Percentiles rank a stretch among this genome's conserved stretches.
These are phyloP conservation scores for Botryotinia convoluta DNA, from an alignment of 2,329 filamentous ascomycete species.

Conservation along the genomic window DNA sequence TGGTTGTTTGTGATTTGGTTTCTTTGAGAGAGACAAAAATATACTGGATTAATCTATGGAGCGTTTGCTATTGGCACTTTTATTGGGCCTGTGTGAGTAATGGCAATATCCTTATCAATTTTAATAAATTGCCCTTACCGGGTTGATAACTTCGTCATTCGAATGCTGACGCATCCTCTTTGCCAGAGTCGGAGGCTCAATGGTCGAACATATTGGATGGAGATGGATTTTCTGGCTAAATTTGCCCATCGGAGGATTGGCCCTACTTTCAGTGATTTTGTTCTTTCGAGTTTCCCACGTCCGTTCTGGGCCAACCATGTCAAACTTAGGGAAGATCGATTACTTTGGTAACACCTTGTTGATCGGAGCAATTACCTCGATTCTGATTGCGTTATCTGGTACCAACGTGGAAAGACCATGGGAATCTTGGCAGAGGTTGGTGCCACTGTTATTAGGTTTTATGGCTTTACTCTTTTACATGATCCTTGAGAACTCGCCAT, in stretches of 20 bases:
- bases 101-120: neutral
- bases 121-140: accelerated
- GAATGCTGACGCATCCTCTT: neutral
- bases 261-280: constrained; percentile 7
- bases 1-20: neutral
- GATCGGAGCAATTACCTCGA: constrained; percentile 41
- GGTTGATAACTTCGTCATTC: neutral
- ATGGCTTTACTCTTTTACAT: constrained; percentile 39
- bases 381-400: constrained; percentile 45
- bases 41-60: neutral
- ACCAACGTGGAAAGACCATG: constrained; percentile 13
- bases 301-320: constrained; percentile 32
- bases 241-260: constrained; percentile 22
- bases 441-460: constrained; percentile 38
- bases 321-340: constrained; percentile 42
- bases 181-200: neutral
- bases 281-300: constrained; percentile 20
- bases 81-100: neutral
- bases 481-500: constrained; percentile 2
- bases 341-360: constrained; percentile 46
- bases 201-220: constrained; percentile 24
- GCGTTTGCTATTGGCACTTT: neutral
- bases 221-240: constrained; percentile 56
- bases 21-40: neutral
- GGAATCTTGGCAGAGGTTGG: constrained; percentile 19